Evolutionary conservation across 148 eudicot genomes (phyloP).

Genomic region (Drosera capensis): DNA sequence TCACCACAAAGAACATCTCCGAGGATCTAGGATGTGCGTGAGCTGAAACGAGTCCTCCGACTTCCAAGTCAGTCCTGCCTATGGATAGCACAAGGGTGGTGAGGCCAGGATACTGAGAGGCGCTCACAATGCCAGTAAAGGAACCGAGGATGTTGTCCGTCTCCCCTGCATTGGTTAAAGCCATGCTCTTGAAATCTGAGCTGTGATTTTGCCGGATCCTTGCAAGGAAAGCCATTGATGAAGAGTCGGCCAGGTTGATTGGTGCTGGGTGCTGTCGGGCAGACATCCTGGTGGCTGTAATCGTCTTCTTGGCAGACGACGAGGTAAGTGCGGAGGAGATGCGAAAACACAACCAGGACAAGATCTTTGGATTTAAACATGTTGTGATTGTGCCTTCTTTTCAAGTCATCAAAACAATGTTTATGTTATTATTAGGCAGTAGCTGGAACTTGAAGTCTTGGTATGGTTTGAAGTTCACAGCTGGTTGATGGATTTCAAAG

Average conservation of each 20-base stretch:
- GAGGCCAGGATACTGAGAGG: conserved; percentile 49
- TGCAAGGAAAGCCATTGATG: conserved; percentile 75
- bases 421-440: too few species aligned
- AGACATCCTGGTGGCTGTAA: conserved; percentile 53
- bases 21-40: conserved; percentile 86
- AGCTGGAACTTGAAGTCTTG: background rate
- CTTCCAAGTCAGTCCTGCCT: conserved; percentile 54
- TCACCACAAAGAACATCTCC: conserved; percentile 48
- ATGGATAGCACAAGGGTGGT: conserved; percentile 72
- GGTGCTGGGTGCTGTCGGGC: conserved; percentile 35
- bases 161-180: conserved; percentile 30
- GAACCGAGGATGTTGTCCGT: conserved; percentile 40
- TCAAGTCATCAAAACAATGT: too few species aligned
- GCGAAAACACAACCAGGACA: too few species aligned
- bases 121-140: conserved; percentile 32
- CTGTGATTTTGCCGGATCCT: conserved; percentile 40
- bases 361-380: too few species aligned
- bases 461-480: background rate
- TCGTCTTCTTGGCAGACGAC: conserved; percentile 21
- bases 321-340: background rate
- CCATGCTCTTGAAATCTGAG: conserved; percentile 60
- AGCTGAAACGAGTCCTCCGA: conserved; percentile 52
- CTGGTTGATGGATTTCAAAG: background rate
- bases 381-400: too few species aligned
- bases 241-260: conserved; percentile 14